Evolutionary conservation across 176 grass and related monocot species (phyloP).

Genomic region (Miscanthus lutarioriparius): DNA sequence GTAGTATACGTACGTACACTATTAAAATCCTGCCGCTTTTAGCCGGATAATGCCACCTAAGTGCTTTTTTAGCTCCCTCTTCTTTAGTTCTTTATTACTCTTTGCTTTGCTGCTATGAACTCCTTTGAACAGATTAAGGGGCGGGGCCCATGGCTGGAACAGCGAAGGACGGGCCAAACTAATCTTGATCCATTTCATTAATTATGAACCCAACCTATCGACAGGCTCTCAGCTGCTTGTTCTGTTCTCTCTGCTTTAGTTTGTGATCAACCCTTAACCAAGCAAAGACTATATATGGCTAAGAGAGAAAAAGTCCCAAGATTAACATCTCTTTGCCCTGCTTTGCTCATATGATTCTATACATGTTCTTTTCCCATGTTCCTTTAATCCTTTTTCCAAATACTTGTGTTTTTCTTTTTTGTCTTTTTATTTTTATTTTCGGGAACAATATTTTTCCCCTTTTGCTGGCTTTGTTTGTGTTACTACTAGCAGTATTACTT

Average conservation of each 20-base stretch:
- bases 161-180: neutral
- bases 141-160: neutral
- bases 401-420: neutral
- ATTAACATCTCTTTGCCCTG: constrained; percentile 13
- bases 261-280: neutral
- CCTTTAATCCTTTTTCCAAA: neutral
- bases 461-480: constrained; percentile 25
- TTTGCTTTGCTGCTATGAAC: neutral
- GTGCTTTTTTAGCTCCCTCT: constrained; percentile 47
- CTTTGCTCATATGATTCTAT: constrained; percentile 29
- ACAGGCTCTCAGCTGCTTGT: neutral
- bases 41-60: constrained; percentile 60
- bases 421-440: neutral
- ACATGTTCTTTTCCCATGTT: neutral
- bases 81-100: neutral
- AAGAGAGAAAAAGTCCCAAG: neutral
- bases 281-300: neutral
- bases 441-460: neutral
- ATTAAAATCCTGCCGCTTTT: constrained; percentile 32
- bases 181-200: neutral
- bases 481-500: constrained; percentile 19
- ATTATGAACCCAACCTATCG: neutral
- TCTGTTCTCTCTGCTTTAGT: neutral
- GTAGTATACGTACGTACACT: neutral
- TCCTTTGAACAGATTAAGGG: neutral